A percentile compares a stretch with the other conserved stretches of the same genome.
Evolutionary conservation across 1,139 yeast species (phyloP).

Genomic region (Geotrichum australiense): DNA sequence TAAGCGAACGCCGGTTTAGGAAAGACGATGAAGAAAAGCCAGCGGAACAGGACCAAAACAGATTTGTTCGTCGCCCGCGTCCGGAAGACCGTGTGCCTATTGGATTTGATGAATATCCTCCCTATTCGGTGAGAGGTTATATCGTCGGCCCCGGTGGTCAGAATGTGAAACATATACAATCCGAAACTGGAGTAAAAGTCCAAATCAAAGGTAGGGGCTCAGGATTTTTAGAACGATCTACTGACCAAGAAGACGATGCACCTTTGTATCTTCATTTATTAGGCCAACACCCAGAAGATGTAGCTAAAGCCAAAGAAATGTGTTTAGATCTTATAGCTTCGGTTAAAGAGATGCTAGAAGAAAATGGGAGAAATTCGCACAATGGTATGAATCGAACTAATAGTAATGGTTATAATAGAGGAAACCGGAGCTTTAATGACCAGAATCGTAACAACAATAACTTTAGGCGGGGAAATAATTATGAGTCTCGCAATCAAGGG

Average conservation of each 20-base stretch:
- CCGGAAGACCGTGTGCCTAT: constrained; percentile 29
- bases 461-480: neutral
- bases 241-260: constrained; percentile 32
- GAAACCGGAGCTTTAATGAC: constrained; percentile 4
- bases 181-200: constrained; percentile 33
- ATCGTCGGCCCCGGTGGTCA: constrained; percentile 36
- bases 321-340: constrained; percentile 32
- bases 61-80: constrained; percentile 16
- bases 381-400: neutral
- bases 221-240: constrained; percentile 31
- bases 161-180: constrained; percentile 36
- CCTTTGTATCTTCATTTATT: constrained; percentile 32
- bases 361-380: no score
- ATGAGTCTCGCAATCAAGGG: constrained; percentile 1
- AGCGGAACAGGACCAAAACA: constrained; percentile 3
- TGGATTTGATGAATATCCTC: constrained; percentile 23
- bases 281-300: constrained; percentile 27
- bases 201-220: constrained; percentile 37
- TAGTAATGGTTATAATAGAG: constrained; percentile 3
- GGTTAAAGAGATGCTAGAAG: constrained; percentile 28
- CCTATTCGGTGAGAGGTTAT: constrained; percentile 30
- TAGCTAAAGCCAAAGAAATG: constrained; percentile 31
- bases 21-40: constrained; percentile 17
- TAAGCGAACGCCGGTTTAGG: constrained; percentile 31
- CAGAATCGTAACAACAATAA: neutral